A percentile compares a stretch with the other conserved stretches of the same genome.
phyloP scores from a whole-genome alignment of 495 filamentous ascomycete genomes.

The Hyaloscypha finlandica region DNA sequence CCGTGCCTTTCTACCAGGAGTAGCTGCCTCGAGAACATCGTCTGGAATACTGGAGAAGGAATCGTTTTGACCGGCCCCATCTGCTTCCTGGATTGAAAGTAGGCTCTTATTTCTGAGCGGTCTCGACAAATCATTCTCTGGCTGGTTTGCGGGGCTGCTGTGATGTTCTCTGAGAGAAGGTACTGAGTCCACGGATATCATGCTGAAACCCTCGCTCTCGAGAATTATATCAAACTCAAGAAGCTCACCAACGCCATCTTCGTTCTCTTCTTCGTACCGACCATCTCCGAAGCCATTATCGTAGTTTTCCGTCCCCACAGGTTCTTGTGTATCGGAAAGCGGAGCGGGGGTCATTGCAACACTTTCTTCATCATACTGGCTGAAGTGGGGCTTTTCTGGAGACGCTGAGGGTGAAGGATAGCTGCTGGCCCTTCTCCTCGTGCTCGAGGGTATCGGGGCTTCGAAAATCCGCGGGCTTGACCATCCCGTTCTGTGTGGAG shows the following conservation, averaged over 20 bases:
- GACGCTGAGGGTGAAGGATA: slow-evolving; percentile 19
- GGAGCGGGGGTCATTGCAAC: neutral
- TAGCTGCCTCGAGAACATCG: slow-evolving; percentile 47
- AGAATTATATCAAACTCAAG: slow-evolving; percentile 34
- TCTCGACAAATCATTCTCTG: slow-evolving; percentile 10
- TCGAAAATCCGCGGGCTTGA: slow-evolving; percentile 30
- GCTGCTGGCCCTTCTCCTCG: neutral
- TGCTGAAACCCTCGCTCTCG: slow-evolving; percentile 35
- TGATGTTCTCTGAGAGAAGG: slow-evolving; percentile 31
- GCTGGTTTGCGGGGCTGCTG: slow-evolving; percentile 27
- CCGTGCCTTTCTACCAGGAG: slow-evolving; percentile 34
- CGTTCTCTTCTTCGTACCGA: slow-evolving; percentile 12
- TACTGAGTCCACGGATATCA: slow-evolving; percentile 37
- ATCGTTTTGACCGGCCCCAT: slow-evolving; percentile 40
- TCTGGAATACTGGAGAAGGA: slow-evolving; percentile 54
- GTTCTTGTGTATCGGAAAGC: neutral
- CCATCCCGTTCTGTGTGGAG: slow-evolving; percentile 26
- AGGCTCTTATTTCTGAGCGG: slow-evolving; percentile 10
- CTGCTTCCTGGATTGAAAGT: slow-evolving; percentile 3
- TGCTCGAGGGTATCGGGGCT: neutral
- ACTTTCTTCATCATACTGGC: slow-evolving; percentile 8
- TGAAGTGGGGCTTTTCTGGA: slow-evolving; percentile 2
- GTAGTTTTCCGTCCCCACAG: neutral
- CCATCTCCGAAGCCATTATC: slow-evolving; percentile 7
- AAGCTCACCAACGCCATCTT: slow-evolving; percentile 23